Evolutionary conservation across 495 filamentous ascomycete species (phyloP), one percentile per base, ranked within the genome.

Genomic region (Lophium mytilinum): DNA sequence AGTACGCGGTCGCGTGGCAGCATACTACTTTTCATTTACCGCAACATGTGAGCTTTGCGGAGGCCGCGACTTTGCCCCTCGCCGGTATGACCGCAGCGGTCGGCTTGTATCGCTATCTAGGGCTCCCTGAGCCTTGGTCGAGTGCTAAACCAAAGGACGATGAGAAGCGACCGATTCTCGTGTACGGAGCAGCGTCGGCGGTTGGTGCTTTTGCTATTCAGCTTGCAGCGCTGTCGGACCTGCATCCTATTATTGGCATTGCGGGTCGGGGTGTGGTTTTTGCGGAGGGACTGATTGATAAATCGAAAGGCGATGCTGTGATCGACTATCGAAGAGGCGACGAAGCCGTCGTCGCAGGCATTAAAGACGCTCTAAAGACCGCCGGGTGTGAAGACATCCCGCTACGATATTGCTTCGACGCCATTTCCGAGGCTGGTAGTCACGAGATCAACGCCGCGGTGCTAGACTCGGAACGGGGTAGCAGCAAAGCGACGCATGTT

Each of bases 51-150:
- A 79, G 65, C 46, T 90, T 88, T 61, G 86, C 63, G 78, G 84
- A 89, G 71, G 87, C 79, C 9, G 81, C 87, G 0, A 80, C 87
- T 0, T 75, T 89, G 39, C 87, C 85, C 0, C 76, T 91, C 4
- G 86, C 87, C 3, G 85, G 83, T 30, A 81, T 88, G 82, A 90
- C 87, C 1, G 76, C 85, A 1, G 85, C 83, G 0, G 54, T 88
- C 1, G 86, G 78, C 0, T 68, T 91, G 0, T 30, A 30, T 30
- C 24, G 24, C 24, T 87, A 83, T 60, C 66, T 71, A 33, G 67
- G 68, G 4, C 78, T 91, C 1, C 85, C 87, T 5, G 68, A 80
- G 37, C 85, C 85, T 0, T 89, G 84, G 85, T 67, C 67, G 1
- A 74, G 75, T 11, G 55, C 57, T 1, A 48, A 37, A 30, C 24